Conservation (phyloP, 2,329 filamentous ascomycete species). For the Aspergillus uvarum region DNA sequence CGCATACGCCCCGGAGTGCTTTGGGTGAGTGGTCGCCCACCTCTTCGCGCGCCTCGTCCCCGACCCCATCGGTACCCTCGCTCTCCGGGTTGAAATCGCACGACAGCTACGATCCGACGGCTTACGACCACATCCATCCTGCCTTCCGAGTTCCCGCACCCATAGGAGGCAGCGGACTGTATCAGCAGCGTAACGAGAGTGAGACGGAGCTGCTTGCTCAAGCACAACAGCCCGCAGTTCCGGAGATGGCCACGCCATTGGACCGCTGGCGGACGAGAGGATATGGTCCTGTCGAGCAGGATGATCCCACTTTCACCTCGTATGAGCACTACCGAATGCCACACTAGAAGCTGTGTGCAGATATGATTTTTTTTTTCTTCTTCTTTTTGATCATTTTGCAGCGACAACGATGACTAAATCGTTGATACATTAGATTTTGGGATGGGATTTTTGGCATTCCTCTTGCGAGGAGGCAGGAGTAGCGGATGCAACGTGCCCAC, state of each 20-base stretch:
- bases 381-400: neutral
- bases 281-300: conserved; percentile 40
- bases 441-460: neutral
- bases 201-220: conserved; percentile 39
- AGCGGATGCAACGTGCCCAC: conserved; percentile 4
- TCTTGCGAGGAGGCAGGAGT: neutral
- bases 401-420: neutral
- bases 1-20: conserved; percentile 42
- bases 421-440: conserved; percentile 4
- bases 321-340: conserved; percentile 36
- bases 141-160: conserved; percentile 36
- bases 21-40: conserved; percentile 40
- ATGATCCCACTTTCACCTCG: conserved; percentile 33
- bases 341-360: conserved; percentile 16
- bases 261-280: conserved; percentile 38
- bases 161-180: conserved; percentile 26
- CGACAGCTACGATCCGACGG: conserved; percentile 27
- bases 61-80: conserved; percentile 37
- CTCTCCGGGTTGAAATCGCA: conserved; percentile 26
- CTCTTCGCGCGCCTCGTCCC: conserved; percentile 43
- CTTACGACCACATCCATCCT: conserved; percentile 33
- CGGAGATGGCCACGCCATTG: conserved; percentile 23
- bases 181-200: conserved; percentile 41
- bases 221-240: conserved; percentile 33
- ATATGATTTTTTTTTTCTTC: neutral